Evolutionary conservation across 2,329 filamentous ascomycete species (phyloP).

Genomic region (Sordariomycetes sp.): DNA sequence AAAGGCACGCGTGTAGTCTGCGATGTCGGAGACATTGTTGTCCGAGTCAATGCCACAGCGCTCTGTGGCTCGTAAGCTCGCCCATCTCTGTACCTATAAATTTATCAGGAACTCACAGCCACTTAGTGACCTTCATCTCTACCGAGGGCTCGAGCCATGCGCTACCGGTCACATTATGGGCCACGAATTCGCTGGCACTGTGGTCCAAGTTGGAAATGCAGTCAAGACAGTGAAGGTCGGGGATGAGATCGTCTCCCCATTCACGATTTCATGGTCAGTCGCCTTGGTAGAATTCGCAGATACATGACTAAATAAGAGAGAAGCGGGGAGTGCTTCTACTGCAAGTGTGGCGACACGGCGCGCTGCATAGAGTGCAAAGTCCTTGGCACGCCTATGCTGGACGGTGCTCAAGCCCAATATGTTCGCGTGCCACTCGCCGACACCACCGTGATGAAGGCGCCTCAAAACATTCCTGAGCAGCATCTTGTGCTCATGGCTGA

Average conservation of each 20-base stretch:
- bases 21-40: slow-evolving; percentile 64
- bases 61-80: slow-evolving; percentile 72
- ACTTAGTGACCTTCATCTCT: slow-evolving; percentile 72
- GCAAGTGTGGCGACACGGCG: slow-evolving; percentile 65
- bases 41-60: slow-evolving; percentile 75
- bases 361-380: slow-evolving; percentile 63
- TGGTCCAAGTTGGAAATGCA: slow-evolving; percentile 56
- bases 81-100: not conserved
- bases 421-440: slow-evolving; percentile 71
- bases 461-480: slow-evolving; percentile 55
- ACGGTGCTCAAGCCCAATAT: slow-evolving; percentile 77
- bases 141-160: slow-evolving; percentile 67
- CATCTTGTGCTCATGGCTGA: slow-evolving; percentile 83
- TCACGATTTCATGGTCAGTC: slow-evolving; percentile 68
- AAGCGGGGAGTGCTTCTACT: slow-evolving; percentile 70
- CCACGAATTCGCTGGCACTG: slow-evolving; percentile 77
- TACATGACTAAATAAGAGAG: not conserved
- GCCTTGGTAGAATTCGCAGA: not conserved
- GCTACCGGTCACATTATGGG: slow-evolving; percentile 58
- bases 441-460: slow-evolving; percentile 5
- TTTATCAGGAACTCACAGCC: not conserved
- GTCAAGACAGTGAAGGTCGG: slow-evolving; percentile 64
- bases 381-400: slow-evolving; percentile 60
- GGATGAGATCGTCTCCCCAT: slow-evolving; percentile 74
- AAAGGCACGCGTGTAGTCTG: slow-evolving; percentile 41